These are phyloP conservation scores for Yamadazyma atmosphaerica DNA, from an alignment of 1,139 yeast species.

Conservation along the genomic window DNA sequence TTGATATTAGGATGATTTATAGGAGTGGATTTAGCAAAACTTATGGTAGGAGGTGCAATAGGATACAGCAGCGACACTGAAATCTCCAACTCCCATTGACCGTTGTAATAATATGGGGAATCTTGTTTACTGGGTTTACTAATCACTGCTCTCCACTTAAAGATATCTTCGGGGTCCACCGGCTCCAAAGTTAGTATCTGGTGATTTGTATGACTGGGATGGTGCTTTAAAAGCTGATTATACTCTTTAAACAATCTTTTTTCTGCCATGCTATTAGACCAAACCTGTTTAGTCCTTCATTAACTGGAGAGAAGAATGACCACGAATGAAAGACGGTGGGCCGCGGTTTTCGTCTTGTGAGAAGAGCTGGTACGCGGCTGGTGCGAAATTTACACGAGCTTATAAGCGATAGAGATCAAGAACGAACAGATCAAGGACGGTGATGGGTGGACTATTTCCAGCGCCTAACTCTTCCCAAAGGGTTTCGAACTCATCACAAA, in stretches of 20 bases:
- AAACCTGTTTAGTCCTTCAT: conserved; percentile 4
- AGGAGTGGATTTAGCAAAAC: conserved; percentile 40
- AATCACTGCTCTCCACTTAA: conserved; percentile 60
- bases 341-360: not conserved
- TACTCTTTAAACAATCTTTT: conserved; percentile 31
- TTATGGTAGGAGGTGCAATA: conserved; percentile 62
- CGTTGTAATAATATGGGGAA: conserved; percentile 48
- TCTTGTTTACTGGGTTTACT: conserved; percentile 50
- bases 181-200: conserved; percentile 50
- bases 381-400: no score
- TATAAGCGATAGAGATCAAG: no score
- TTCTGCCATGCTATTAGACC: conserved; percentile 23
- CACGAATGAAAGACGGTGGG: not conserved
- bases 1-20: conserved; percentile 80
- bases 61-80: conserved; percentile 62
- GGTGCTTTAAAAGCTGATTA: conserved; percentile 22
- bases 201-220: conserved; percentile 24
- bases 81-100: conserved; percentile 59
- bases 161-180: conserved; percentile 42
- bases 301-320: not conserved
- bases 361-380: not conserved
- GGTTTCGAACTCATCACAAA: no score
- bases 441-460: conserved; percentile 28
- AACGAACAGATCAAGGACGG: not conserved
- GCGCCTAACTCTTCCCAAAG: conserved; percentile 45